Percentiles rank a stretch among this genome's conserved stretches.
Evolutionary conservation across 768 basidiomycete genomes (phyloP).

Genomic region (Gloeopeniophorella convolvens): DNA sequence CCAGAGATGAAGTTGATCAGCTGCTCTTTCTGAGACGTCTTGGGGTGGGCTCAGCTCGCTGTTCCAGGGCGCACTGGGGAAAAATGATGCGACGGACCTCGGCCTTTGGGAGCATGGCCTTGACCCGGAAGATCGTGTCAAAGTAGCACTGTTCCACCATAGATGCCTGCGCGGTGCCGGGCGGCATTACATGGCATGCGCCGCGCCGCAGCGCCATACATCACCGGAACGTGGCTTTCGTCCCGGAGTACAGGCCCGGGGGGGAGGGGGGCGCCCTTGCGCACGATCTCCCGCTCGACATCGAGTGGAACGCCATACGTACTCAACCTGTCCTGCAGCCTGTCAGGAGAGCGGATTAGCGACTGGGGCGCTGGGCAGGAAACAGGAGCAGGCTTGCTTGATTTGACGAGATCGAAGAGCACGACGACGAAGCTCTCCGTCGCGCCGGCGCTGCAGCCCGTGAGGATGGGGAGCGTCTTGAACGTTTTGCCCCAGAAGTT

Average conservation of each 20-base stretch:
- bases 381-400: conserved; percentile 38
- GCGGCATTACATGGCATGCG: neutral
- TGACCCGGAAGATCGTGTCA: conserved; percentile 83
- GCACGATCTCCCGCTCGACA: conserved; percentile 74
- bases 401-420: conserved; percentile 94
- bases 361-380: neutral
- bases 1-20: conserved; percentile 94
- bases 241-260: conserved; percentile 63
- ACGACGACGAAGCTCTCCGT: conserved; percentile 95
- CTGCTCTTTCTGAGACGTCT: conserved; percentile 31
- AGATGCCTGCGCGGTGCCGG: conserved; percentile 69
- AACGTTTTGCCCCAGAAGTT: conserved; percentile 94
- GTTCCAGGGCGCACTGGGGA: neutral
- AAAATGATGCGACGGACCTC: conserved; percentile 44
- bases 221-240: neutral
- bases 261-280: conserved; percentile 74
- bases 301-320: conserved; percentile 90
- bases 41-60: neutral
- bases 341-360: conserved; percentile 21
- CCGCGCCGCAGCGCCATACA: too few relatives aligned
- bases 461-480: conserved; percentile 69
- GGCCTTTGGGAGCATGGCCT: conserved; percentile 73
- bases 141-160: conserved; percentile 96
- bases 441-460: conserved; percentile 91
- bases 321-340: conserved; percentile 88